These are phyloP conservation scores for Evernia prunastri DNA, from an alignment of 495 filamentous ascomycete species.

Conservation along the genomic window DNA sequence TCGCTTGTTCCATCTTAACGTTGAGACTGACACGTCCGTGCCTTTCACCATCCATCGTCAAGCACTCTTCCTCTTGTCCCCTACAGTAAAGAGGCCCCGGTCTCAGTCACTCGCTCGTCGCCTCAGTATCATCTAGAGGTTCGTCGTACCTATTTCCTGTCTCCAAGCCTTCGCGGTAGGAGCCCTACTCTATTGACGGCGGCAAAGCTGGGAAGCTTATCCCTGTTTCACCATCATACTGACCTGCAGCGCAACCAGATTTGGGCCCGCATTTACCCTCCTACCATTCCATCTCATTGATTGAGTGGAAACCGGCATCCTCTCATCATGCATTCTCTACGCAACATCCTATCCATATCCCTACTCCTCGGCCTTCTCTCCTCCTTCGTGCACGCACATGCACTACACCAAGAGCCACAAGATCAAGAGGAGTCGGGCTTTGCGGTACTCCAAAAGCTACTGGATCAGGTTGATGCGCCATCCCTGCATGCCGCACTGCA, in stretches of 20 bases:
- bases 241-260: constrained; percentile 10
- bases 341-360: constrained; percentile 14
- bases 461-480: constrained; percentile 36
- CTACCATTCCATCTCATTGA: neutral
- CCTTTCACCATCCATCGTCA: neutral
- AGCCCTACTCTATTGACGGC: neutral
- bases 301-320: neutral
- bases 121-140: neutral
- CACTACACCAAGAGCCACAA: constrained; percentile 1
- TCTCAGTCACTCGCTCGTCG: neutral
- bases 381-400: constrained; percentile 7
- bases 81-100: neutral
- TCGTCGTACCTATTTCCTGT: neutral
- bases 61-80: neutral
- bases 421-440: constrained; percentile 18
- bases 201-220: neutral
- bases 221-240: neutral
- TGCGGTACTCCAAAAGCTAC: constrained; percentile 33
- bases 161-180: neutral
- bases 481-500: constrained; percentile 47
- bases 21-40: neutral
- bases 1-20: neutral
- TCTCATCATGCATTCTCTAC: constrained; percentile 22
- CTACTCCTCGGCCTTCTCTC: constrained; percentile 16
- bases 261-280: neutral